Conservation (phyloP, 371 early-diverging fungal genomes). For the Mucor irregularis region DNA sequence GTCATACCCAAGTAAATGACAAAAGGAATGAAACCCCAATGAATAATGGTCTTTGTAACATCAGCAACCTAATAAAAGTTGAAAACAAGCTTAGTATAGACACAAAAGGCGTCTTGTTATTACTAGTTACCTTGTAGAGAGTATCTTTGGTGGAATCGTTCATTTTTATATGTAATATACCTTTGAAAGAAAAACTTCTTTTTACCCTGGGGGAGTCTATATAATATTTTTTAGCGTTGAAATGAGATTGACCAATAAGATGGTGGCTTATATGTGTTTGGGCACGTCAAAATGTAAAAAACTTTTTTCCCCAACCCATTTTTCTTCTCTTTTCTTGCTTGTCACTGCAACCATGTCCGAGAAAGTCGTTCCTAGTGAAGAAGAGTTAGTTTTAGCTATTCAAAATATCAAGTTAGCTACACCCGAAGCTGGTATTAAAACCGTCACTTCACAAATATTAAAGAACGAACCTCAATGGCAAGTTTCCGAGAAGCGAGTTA, state of each 20-base stretch:
- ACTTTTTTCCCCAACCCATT: not conserved
- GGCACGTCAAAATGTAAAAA: not conserved
- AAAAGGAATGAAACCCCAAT: slow-evolving; percentile 72
- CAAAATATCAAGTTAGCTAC: slow-evolving; percentile 48
- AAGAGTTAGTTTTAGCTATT: slow-evolving; percentile 43
- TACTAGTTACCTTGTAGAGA: slow-evolving; percentile 42
- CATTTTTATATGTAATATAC: no score
- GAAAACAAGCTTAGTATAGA: not conserved
- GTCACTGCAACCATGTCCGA: slow-evolving; percentile 29
- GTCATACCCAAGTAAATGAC: slow-evolving; percentile 67
- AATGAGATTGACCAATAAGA: no score
- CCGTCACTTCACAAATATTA: slow-evolving; percentile 46
- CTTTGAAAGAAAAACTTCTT: slow-evolving; percentile 1
- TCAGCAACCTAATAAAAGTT: slow-evolving; percentile 43
- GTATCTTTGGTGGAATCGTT: slow-evolving; percentile 57
- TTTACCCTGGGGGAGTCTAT: not conserved
- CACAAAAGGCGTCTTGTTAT: no score
- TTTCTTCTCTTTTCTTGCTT: not conserved
- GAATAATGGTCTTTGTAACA: slow-evolving; percentile 59
- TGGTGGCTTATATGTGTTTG: slow-evolving; percentile 5
- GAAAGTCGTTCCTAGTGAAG: slow-evolving; percentile 37
- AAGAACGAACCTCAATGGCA: slow-evolving; percentile 57
- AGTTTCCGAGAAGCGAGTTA: slow-evolving; percentile 69
- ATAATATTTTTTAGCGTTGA: not conserved
- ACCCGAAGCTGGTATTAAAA: slow-evolving; percentile 61